Evolutionary conservation across 2,329 filamentous ascomycete species (phyloP).

Genomic region (Bipolaris victoriae): DNA sequence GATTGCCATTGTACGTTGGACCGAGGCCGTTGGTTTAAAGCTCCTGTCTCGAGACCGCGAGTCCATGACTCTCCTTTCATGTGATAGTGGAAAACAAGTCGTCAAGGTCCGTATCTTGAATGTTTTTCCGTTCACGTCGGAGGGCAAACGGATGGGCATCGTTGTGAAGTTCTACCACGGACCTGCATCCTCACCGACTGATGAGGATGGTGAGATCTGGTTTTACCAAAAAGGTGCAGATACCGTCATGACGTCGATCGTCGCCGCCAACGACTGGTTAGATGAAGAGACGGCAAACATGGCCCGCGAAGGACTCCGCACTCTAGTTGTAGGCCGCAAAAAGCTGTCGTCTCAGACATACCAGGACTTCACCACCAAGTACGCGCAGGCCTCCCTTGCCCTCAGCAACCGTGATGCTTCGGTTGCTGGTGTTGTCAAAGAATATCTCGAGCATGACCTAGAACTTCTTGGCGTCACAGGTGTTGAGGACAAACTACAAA

Average conservation of each 20-base stretch:
- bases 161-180: slow-evolving; percentile 78
- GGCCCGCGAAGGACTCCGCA: slow-evolving; percentile 94
- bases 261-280: slow-evolving; percentile 95
- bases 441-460: slow-evolving; percentile 83
- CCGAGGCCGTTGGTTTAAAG: slow-evolving; percentile 86
- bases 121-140: slow-evolving; percentile 96
- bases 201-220: slow-evolving; percentile 80
- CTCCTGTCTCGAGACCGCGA: slow-evolving; percentile 85
- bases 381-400: slow-evolving; percentile 80
- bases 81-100: slow-evolving; percentile 73
- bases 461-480: slow-evolving; percentile 97
- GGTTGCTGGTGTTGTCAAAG: slow-evolving; percentile 79
- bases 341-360: slow-evolving; percentile 80
- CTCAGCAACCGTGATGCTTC: slow-evolving; percentile 79
- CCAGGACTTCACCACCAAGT: slow-evolving; percentile 74
- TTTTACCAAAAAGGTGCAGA: slow-evolving; percentile 99
- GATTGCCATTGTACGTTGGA: slow-evolving; percentile 96
- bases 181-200: slow-evolving; percentile 49
- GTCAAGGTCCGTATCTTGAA: slow-evolving; percentile 90
- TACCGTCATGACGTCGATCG: slow-evolving; percentile 96
- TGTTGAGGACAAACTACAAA: slow-evolving; percentile 95
- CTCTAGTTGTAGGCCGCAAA: slow-evolving; percentile 92
- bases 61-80: slow-evolving; percentile 80
- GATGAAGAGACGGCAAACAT: slow-evolving; percentile 99
- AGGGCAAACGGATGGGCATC: slow-evolving; percentile 98